Base-by-base conservation (phyloP, 495 filamentous ascomycete genomes). In the Lasiosphaeriaceae sp. region DNA sequence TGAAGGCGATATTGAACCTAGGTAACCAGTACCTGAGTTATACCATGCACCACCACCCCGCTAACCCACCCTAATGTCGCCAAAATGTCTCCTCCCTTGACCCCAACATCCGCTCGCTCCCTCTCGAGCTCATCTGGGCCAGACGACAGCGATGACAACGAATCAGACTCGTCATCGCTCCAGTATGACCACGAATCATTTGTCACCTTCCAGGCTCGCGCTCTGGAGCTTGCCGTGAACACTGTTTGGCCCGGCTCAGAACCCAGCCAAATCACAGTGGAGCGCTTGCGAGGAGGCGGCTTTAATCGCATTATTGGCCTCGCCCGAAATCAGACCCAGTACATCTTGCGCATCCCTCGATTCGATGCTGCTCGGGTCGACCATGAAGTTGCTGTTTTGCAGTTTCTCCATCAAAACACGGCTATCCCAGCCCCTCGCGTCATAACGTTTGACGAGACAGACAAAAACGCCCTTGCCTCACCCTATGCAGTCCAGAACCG, bases 241-340 rank as follows among this genome's bases (percentile, higher is more conserved):
- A 47, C 2, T 3, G 9, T 47, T 21, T 47, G 46, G 46, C 46
- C 46, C 17, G 46, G 11, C 11, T 11, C 46, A 6, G 20, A 21
- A 2, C 11, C 20, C 46, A 20, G 21, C 3, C n/a, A 47, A 23
- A 22, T 46, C 9, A 24, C 21, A 4, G 39, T 54, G 20, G 46
- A 56, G 16, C 20, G 34, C 6, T 7, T 56, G 26, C 12, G 9
- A 8, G 41, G 41, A 2, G 47, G 54, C 6, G 20, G 47, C 21
- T 56, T 41, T 34, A 56, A 56, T 23, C 54, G 47, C 23, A 45
- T 51, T 20, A 50, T 56, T 6, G 54, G 54, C 8, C 48, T 56
- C 6, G 9, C 37, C 14, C 22, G 26, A 8, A 8, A 19, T 4
- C 3, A 43, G 3, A 12, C 8, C 11, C 34, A 56, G 11, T 44